Evolutionary conservation across 1,139 yeast genomes (phyloP).

Genomic region (Debaryomyces nepalensis): DNA sequence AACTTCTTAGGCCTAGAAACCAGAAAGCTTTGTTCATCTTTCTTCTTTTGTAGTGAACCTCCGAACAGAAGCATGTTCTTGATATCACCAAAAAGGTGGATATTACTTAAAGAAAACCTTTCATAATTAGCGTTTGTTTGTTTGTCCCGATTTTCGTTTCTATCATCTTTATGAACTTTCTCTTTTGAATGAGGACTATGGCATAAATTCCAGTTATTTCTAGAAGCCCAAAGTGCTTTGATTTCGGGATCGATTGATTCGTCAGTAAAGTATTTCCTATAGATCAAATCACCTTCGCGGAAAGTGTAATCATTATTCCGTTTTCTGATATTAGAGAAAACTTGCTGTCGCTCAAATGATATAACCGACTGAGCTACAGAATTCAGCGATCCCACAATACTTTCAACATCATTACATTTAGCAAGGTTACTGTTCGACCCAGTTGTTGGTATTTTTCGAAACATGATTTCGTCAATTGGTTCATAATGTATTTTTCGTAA

Average conservation of each 20-base stretch:
- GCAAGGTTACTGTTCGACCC: neutral
- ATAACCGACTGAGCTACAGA: neutral
- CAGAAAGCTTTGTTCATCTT: slow-evolving; percentile 34
- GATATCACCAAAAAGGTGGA: neutral
- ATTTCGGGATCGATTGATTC: slow-evolving; percentile 55
- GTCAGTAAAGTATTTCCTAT: slow-evolving; percentile 43
- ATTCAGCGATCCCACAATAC: neutral
- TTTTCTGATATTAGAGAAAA: slow-evolving; percentile 28
- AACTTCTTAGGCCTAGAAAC: slow-evolving; percentile 51
- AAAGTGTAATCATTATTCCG: slow-evolving; percentile 46
- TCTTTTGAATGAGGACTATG: neutral
- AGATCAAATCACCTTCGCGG: slow-evolving; percentile 54
- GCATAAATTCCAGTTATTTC: slow-evolving; percentile 27
- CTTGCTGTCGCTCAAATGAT: slow-evolving; percentile 30
- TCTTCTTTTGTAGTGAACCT: slow-evolving; percentile 2
- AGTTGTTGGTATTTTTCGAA: neutral
- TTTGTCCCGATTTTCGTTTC: too few relatives aligned
- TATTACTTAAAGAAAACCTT: too few relatives aligned
- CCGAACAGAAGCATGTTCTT: neutral
- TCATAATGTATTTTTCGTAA: slow-evolving; percentile 9
- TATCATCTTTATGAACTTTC: neutral
- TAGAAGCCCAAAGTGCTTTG: slow-evolving; percentile 53
- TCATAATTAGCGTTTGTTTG: too few relatives aligned
- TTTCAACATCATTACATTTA: neutral
- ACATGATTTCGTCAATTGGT: neutral